Evolutionary conservation across 169 alveolate species (phyloP), one percentile per base, ranked within the genome.

Genomic region (Eimeria acervulina): DNA sequence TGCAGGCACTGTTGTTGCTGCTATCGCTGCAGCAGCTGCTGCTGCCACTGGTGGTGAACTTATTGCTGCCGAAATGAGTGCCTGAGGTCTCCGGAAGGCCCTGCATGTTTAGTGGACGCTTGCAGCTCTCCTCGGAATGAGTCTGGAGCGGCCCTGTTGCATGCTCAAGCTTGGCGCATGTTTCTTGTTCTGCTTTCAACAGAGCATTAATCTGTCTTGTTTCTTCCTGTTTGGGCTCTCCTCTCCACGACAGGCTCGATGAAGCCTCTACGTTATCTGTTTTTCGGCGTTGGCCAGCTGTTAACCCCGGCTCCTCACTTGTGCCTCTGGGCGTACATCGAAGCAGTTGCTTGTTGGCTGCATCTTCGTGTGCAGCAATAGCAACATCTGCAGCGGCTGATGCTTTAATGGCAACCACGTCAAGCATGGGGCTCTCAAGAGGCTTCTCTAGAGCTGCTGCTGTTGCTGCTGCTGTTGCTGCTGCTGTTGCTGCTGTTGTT

Each of bases 11-110:
- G 81, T 83, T 10, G 38, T 72, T 52, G 81, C 93, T 55, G 66
- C 55, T 87, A 36, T 40, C 31, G 93, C 66, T 40, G 80, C 80
- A 28, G 44, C 47, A 68, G 26, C 80, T 68, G 80, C 80, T 31
- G 80, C 47, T 33, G 44, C 80, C 80, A 33, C 88, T 78, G 59
- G 38, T 38, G 61, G 38, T 78, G 88, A 8, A 40, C 63, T 10
- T 26, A 36, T 42, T 44, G 88, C 63, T 40, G 10, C 88, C 19
- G 40, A 38, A 10, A 10, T 26, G 23, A 42, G 63, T 10, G 63
- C 88, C 88, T 44, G 66, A 0, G 63, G 55, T 36, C 4, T 38
- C 88, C 26, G 59, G 61, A 0, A 78, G 26, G 66, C 55, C 28
- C 38, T 76, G 87, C 31, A 1, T 8, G 36, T 21, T 21, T 76